phyloP scores from a whole-genome alignment of 805 yeast genomes.

The Cyberlindnera euphorbiiphila region DNA sequence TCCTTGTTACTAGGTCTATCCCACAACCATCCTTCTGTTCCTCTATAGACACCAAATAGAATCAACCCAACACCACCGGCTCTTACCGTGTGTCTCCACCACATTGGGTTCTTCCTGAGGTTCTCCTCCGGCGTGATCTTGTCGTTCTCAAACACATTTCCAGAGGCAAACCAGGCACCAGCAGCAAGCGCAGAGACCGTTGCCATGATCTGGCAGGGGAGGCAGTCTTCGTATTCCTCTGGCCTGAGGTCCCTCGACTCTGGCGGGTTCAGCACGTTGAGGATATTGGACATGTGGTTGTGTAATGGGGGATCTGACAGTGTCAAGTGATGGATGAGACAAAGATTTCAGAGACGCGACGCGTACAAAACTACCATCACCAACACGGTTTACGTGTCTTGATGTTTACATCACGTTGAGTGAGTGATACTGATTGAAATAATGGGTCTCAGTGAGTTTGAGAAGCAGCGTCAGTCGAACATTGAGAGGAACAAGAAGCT shows the following conservation, averaged over 20 bases:
- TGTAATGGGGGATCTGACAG: no score
- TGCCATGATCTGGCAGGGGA: slow-evolving; percentile 67
- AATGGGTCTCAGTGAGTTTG: slow-evolving; percentile 54
- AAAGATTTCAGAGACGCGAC: no score
- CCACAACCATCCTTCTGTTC: slow-evolving; percentile 61
- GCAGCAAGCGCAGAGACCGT: slow-evolving; percentile 53
- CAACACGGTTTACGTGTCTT: background rate
- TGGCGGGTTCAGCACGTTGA: slow-evolving; percentile 27
- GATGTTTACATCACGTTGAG: background rate
- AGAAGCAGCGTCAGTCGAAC: slow-evolving; percentile 66
- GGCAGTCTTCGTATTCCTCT: slow-evolving; percentile 49
- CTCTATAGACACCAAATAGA: slow-evolving; percentile 56
- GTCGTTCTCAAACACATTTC: slow-evolving; percentile 47
- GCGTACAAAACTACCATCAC: slow-evolving; percentile 2
- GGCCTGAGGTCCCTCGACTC: slow-evolving; percentile 30
- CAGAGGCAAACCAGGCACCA: slow-evolving; percentile 60
- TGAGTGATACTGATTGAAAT: background rate
- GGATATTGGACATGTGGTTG: slow-evolving; percentile 25
- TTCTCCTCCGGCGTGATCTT: slow-evolving; percentile 32
- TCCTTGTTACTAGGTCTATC: slow-evolving; percentile 30
- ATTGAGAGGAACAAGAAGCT: slow-evolving; percentile 81
- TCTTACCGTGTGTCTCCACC: slow-evolving; percentile 61
- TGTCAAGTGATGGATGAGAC: no score
- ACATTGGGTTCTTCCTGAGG: slow-evolving; percentile 40
- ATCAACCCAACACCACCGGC: slow-evolving; percentile 52